Evolutionary conservation across 2,329 filamentous ascomycete species (phyloP).

Genomic region (Aspergillus chevalieri): DNA sequence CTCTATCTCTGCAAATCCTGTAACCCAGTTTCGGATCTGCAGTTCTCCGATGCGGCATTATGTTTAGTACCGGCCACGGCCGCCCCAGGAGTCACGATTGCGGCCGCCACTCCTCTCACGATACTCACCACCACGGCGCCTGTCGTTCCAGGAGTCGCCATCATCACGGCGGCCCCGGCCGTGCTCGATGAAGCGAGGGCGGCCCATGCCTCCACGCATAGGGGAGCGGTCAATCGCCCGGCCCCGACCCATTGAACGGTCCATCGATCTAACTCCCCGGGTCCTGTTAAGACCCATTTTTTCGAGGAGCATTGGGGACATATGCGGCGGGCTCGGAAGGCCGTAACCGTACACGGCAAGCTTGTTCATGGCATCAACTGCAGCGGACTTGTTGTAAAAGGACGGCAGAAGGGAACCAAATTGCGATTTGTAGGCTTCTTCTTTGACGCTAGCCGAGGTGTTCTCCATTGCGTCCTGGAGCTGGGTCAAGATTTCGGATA

Average conservation of each 20-base stretch:
- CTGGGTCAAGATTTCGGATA: constrained; percentile 20
- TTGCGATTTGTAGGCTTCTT: constrained; percentile 24
- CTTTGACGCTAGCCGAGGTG: constrained; percentile 21
- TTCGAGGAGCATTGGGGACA: background rate
- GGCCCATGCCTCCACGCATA: background rate
- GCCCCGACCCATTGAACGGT: background rate
- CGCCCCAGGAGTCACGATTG: background rate
- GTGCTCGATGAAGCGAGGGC: background rate
- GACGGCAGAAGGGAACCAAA: constrained; percentile 15
- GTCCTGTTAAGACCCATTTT: background rate
- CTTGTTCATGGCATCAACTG: constrained; percentile 42
- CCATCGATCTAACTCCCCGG: background rate
- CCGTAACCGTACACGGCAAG: constrained; percentile 41
- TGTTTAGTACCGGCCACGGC: no score
- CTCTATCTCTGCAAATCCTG: no score
- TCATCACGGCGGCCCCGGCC: background rate
- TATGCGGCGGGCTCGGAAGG: background rate
- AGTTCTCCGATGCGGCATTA: no score
- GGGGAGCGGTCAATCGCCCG: background rate
- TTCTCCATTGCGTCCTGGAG: constrained; percentile 40
- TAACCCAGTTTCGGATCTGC: no score
- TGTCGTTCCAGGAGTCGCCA: background rate
- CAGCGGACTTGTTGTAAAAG: constrained; percentile 29
- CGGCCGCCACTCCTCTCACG: background rate
- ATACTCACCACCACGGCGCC: background rate